A percentile compares a stretch with the other conserved stretches of the same genome.
phyloP scores from a whole-genome alignment of 2,329 filamentous ascomycete species.

The Akanthomyces uredinophilus region DNA sequence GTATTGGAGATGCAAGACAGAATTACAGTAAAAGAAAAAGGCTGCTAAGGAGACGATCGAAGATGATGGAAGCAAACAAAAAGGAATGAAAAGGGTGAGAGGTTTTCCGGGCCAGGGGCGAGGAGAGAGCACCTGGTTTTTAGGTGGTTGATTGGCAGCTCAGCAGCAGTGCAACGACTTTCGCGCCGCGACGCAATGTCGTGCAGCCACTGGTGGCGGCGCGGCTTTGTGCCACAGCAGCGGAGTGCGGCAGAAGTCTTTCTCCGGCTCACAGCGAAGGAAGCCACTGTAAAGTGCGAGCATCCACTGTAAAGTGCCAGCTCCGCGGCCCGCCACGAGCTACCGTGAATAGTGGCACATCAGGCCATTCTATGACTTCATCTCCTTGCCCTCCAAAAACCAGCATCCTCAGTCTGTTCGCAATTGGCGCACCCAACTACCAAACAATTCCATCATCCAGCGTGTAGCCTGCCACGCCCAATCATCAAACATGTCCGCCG shows the following conservation, averaged over 20 bases:
- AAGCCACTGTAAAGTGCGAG: not conserved
- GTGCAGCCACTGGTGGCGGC: not conserved
- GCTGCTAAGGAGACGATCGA: not conserved
- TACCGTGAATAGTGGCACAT: not conserved
- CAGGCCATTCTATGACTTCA: conserved; percentile 1
- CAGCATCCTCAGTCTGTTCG: not conserved
- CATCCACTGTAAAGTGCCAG: not conserved
- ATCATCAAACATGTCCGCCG: conserved; percentile 17
- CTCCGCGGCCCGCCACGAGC: not conserved
- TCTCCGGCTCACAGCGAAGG: not conserved
- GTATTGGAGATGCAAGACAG: not conserved
- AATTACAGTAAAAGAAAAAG: not conserved
- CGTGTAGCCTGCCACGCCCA: no score
- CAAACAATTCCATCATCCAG: no score
- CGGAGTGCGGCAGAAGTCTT: conserved; percentile 1
- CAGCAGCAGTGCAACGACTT: not conserved
- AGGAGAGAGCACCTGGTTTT: conserved; percentile 4
- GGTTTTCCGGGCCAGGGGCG: conserved; percentile 18
- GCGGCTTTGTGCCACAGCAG: not conserved
- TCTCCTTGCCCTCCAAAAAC: not conserved
- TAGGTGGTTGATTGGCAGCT: not conserved
- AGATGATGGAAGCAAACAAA: conserved; percentile 4
- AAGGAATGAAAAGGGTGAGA: conserved; percentile 15
- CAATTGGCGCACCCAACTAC: not conserved
- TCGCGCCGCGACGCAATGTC: not conserved